phyloP scores from a whole-genome alignment of 352 stramenopile species.

The Lagenidium sp. region DNA sequence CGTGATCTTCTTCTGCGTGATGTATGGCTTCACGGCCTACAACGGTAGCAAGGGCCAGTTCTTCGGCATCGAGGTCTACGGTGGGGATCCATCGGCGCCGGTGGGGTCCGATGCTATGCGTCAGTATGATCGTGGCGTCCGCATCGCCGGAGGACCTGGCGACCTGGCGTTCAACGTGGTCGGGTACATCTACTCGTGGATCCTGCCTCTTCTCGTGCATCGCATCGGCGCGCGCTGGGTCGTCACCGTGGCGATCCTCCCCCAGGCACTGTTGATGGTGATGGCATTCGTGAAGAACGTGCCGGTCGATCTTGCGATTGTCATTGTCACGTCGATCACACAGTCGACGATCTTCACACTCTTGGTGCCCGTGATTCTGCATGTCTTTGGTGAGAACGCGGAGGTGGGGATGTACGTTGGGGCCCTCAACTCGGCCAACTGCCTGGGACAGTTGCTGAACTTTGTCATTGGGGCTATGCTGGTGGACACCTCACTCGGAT shows the following conservation, averaged over 20 bases:
- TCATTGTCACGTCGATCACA: slow-evolving; percentile 36
- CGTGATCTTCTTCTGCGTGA: slow-evolving; percentile 32
- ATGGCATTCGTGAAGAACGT: slow-evolving; percentile 35
- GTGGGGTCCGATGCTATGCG: slow-evolving; percentile 17
- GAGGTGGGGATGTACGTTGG: slow-evolving; percentile 66
- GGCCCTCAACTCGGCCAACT: slow-evolving; percentile 68
- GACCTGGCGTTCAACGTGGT: slow-evolving; percentile 29
- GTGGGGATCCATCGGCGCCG: slow-evolving; percentile 18
- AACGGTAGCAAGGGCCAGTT: slow-evolving; percentile 63
- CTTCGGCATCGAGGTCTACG: slow-evolving; percentile 33
- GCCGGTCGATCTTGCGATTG: slow-evolving; percentile 25
- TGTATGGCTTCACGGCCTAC: slow-evolving; percentile 56
- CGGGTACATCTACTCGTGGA: slow-evolving; percentile 31
- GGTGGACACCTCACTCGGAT: slow-evolving; percentile 53
- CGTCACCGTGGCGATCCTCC: slow-evolving; percentile 18
- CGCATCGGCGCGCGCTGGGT: slow-evolving; percentile 28
- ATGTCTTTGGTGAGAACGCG: slow-evolving; percentile 40
- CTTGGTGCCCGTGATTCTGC: slow-evolving; percentile 59
- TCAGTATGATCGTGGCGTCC: slow-evolving; percentile 40
- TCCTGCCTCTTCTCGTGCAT: slow-evolving; percentile 30
- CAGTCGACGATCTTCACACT: slow-evolving; percentile 54
- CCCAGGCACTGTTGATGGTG: slow-evolving; percentile 39
- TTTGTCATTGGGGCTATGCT: slow-evolving; percentile 46
- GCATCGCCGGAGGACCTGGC: slow-evolving; percentile 28
- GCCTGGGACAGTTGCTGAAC: slow-evolving; percentile 63